Evolutionary conservation across 345 rosid species (phyloP).

Genomic region (Eucalyptus grandis): DNA sequence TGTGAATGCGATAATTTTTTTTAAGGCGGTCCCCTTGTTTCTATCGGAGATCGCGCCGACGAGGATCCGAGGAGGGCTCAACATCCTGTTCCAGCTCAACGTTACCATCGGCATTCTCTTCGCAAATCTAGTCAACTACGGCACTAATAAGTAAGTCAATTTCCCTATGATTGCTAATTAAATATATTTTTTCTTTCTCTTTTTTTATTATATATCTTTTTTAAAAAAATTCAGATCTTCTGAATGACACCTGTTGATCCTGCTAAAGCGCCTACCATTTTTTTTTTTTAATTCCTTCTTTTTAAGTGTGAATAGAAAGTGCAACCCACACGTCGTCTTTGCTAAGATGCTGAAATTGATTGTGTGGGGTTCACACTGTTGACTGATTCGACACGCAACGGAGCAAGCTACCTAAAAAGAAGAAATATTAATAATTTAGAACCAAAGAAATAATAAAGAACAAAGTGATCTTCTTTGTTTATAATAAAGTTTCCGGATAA

Average conservation of each 20-base stretch:
- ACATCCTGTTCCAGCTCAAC: constrained; percentile 91
- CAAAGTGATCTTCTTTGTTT: not conserved
- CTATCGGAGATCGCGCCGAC: constrained; percentile 98
- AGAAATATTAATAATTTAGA: not conserved
- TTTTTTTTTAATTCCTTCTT: not conserved
- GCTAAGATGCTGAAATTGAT: not conserved
- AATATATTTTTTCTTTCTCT: not conserved
- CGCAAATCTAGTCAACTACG: constrained; percentile 90
- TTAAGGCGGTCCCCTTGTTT: constrained; percentile 83
- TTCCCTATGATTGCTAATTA: not conserved
- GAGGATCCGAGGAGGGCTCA: constrained; percentile 86
- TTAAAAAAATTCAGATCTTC: not conserved
- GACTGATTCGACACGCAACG: not conserved
- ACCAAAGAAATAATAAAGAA: not conserved
- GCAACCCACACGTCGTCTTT: not conserved
- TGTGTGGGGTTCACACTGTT: not conserved
- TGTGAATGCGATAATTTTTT: not conserved
- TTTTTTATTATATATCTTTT: not conserved
- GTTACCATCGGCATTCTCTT: constrained; percentile 92
- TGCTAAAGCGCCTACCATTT: not conserved
- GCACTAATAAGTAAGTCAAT: constrained; percentile 65
- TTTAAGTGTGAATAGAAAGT: not conserved
- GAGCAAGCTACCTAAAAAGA: not conserved
- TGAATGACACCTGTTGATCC: not conserved
- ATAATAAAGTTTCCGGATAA: not conserved